Conservation (phyloP, 1,284 basidiomycete genomes). For the Ceratobasidium theobromae region DNA sequence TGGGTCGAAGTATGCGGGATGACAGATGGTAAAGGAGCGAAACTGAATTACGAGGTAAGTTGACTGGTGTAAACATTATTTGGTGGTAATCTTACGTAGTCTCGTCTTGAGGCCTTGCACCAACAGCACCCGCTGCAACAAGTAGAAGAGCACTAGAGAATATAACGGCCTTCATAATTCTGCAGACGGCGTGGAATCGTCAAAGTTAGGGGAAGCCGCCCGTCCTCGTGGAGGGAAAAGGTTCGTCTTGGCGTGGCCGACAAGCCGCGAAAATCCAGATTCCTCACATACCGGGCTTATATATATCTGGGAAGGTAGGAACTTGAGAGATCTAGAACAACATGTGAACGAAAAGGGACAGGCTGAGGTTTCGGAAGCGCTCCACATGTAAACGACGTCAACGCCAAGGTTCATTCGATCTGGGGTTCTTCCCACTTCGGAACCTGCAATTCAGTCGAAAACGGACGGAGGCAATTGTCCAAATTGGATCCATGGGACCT, state of each 20-base stretch:
- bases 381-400: background rate
- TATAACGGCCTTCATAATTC: background rate
- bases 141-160: slow-evolving; percentile 16
- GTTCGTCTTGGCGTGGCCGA: background rate
- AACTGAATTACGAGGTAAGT: background rate
- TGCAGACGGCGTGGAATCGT: background rate
- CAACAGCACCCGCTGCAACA: slow-evolving; percentile 3
- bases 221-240: background rate
- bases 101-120: slow-evolving; percentile 8
- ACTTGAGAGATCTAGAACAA: background rate
- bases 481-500: no score
- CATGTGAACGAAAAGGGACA: background rate
- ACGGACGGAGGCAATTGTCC: background rate
- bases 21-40: background rate
- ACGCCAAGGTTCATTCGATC: no score
- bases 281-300: background rate
- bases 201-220: background rate
- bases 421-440: no score
- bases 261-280: no score
- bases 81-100: background rate
- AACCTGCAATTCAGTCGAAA: no score
- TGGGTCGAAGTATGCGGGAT: background rate
- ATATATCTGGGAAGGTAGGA: background rate
- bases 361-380: background rate
- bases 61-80: background rate